phyloP scores from a whole-genome alignment of 495 filamentous ascomycete genomes.

The Penicillium turbatum region DNA sequence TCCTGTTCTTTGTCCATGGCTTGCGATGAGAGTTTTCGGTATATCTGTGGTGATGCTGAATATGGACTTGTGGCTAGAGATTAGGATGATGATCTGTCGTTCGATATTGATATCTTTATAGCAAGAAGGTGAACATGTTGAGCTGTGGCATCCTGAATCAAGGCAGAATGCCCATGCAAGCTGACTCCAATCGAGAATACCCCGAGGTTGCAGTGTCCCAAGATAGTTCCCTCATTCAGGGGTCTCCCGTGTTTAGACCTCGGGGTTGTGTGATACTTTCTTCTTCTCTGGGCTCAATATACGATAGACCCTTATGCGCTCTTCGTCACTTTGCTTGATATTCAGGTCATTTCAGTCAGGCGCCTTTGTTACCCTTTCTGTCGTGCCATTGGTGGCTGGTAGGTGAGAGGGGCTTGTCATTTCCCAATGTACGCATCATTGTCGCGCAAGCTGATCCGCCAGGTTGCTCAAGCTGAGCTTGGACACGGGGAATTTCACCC shows the following conservation, averaged over 20 bases:
- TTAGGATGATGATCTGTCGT: no score
- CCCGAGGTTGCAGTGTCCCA: neutral
- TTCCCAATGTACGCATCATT: neutral
- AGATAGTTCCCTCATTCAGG: neutral
- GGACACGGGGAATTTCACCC: neutral
- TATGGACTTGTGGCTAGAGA: neutral
- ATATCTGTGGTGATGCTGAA: neutral
- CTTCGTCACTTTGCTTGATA: neutral
- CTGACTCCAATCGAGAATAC: neutral
- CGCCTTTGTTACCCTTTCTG: neutral
- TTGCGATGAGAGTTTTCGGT: neutral
- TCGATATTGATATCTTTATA: neutral
- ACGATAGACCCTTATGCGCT: neutral
- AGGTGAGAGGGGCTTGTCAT: neutral
- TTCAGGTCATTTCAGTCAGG: neutral
- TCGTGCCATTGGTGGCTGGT: neutral
- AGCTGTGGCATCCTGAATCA: neutral
- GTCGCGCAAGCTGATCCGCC: neutral
- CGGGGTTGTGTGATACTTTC: neutral
- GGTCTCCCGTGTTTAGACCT: neutral
- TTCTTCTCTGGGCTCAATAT: neutral
- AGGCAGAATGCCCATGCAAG: neutral
- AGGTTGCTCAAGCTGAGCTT: neutral
- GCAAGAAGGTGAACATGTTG: neutral
- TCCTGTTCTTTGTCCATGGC: conserved; percentile 6